A percentile compares a stretch with the other conserved stretches of the same genome.
Conservation (phyloP, 441 rosid genomes). For the Rhodomyrtus psidioides region DNA sequence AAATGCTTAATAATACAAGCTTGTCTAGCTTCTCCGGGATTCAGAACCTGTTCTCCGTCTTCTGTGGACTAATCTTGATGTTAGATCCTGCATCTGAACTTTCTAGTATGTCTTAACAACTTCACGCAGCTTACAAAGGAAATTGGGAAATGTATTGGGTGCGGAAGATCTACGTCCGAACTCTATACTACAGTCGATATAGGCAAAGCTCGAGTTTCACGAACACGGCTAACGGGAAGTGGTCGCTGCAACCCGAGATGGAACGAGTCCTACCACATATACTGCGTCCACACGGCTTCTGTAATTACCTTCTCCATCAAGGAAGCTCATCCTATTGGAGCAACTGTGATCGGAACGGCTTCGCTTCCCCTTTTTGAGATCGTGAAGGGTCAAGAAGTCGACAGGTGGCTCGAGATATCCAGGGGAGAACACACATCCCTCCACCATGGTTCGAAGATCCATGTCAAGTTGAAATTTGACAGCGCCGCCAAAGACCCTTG, state of each 20-base stretch:
- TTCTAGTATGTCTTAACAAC: neutral
- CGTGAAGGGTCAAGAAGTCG: constrained; percentile 16
- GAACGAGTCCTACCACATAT: constrained; percentile 22
- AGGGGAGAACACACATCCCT: neutral
- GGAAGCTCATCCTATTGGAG: constrained; percentile 11
- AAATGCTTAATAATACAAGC: neutral
- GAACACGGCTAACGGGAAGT: constrained; percentile 8
- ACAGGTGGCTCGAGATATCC: constrained; percentile 18
- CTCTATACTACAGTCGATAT: constrained; percentile 18
- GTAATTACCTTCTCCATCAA: constrained; percentile 21
- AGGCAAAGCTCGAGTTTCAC: constrained; percentile 13
- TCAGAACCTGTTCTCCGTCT: neutral
- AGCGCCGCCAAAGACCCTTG: neutral
- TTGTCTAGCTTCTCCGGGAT: neutral
- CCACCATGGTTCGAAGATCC: constrained; percentile 9
- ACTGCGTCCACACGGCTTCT: constrained; percentile 22
- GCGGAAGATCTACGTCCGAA: constrained; percentile 3
- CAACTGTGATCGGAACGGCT: constrained; percentile 17
- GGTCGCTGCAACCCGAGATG: neutral
- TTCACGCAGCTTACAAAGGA: neutral
- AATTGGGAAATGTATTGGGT: neutral
- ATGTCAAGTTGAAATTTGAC: constrained; percentile 11
- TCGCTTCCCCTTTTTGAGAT: constrained; percentile 16
- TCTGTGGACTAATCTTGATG: neutral
- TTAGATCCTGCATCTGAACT: neutral